phyloP scores from a whole-genome alignment of 345 rosid species.

The Dipteronia sinensis region DNA sequence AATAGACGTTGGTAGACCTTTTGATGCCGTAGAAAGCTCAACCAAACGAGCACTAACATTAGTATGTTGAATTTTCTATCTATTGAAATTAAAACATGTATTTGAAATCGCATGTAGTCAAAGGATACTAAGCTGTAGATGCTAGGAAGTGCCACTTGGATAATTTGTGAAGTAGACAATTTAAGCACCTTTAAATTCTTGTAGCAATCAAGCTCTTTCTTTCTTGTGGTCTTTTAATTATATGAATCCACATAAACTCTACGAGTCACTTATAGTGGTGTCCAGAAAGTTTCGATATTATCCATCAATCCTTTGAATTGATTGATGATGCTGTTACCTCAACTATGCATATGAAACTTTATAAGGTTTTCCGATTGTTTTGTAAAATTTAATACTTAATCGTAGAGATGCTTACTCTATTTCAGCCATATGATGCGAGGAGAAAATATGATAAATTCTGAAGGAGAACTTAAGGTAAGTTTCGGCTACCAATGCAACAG shows the following conservation, averaged over 20 bases:
- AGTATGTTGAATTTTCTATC: neutral
- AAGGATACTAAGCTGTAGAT: neutral
- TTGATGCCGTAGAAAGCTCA: too few species aligned
- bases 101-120: neutral
- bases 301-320: neutral
- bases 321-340: neutral
- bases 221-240: neutral
- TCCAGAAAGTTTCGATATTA: neutral
- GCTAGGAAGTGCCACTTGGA: neutral
- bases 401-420: conserved; percentile 14
- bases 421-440: conserved; percentile 50
- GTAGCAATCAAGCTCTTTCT: neutral
- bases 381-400: conserved; percentile 3
- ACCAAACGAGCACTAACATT: too few species aligned
- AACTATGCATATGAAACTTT: neutral
- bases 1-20: too few species aligned
- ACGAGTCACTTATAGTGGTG: too few species aligned
- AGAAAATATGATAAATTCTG: conserved; percentile 40
- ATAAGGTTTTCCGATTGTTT: neutral
- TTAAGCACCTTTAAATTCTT: neutral
- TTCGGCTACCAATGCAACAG: conserved; percentile 86
- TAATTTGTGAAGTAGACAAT: neutral
- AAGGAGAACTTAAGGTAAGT: conserved; percentile 82
- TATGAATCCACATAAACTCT: neutral
- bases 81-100: neutral